Base-by-base conservation (phyloP, 805 yeast species). In the Lipomyces yamadae region DNA sequence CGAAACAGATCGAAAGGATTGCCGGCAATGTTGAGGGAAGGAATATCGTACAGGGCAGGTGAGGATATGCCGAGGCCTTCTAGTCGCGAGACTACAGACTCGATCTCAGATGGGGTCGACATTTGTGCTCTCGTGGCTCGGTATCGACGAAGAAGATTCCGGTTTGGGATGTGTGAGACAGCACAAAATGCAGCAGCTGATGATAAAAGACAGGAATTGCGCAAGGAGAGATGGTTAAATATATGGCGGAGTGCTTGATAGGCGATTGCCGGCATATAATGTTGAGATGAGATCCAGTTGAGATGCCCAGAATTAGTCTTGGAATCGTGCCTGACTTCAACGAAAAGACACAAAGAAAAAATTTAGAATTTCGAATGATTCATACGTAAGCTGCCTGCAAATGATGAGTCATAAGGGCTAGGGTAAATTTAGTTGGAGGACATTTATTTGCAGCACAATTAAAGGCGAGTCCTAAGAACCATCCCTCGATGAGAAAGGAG, bases 1-100 rank as follows among this genome's bases (percentile, higher is more conserved):
- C 98, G 90, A 82, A 92, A 86, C 30, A 92, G 82, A 76, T 95
- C 99, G 66, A 90, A 87, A 3, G 94, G 88, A 78, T 94, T 94
- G 77, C 82, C 83, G 56, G 85, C 87, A 15, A 97, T 97, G 76
- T 81, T 84, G 61, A 61, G 65, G 48, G 33, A 15, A 11, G 63
- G 67, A 58, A n/a, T 33, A 37, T 34, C 50, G 56, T 39, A 52
- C 13, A 67, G 63, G 24, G 50, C 61, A 30, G 69, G 66, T 35
- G 53, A 15, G 13, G 45, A 62, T 30, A 67, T 57, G 61, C 70
- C 70, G 52, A 67, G 56, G 35, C 57, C 59, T 29, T 29, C 42
- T 53, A 65, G 53, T 18, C 63, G 64, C 29, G 45, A 58, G 34
- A 59, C 53, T 37, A 57, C 55, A 34, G 53, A 45, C 54, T 30